phyloP scores from a whole-genome alignment of 2,329 filamentous ascomycete species.

The Thielaviopsis euricoi region DNA sequence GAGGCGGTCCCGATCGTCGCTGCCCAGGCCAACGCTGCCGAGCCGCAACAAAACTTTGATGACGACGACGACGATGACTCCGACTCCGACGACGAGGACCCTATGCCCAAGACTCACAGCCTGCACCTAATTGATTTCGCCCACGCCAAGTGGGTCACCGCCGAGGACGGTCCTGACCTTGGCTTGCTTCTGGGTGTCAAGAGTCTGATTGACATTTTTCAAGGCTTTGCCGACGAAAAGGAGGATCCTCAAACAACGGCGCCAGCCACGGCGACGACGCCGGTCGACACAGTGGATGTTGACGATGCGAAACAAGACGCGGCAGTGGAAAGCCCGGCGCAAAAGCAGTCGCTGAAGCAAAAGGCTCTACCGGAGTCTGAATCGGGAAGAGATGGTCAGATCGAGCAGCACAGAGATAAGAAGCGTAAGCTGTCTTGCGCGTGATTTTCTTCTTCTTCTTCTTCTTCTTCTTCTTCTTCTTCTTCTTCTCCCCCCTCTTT shows the following conservation, averaged over 20 bases:
- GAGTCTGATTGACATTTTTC: slow-evolving; percentile 55
- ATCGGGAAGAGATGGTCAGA: not conserved
- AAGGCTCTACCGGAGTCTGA: not conserved
- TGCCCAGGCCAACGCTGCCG: slow-evolving; percentile 23
- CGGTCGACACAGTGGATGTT: not conserved
- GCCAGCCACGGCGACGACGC: not conserved
- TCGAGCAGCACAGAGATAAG: not conserved
- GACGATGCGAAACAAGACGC: not conserved
- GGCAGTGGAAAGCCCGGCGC: not conserved
- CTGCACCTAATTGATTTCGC: slow-evolving; percentile 95
- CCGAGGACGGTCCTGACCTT: slow-evolving; percentile 61
- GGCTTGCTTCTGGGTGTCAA: slow-evolving; percentile 62
- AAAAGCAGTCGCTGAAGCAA: not conserved
- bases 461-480: not conserved
- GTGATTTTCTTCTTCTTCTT: not conserved
- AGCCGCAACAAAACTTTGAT: slow-evolving; percentile 13
- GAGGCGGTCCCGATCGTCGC: slow-evolving; percentile 15
- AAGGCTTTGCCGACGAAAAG: slow-evolving; percentile 34
- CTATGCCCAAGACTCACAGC: slow-evolving; percentile 42
- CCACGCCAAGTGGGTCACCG: slow-evolving; percentile 71
- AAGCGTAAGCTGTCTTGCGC: not conserved
- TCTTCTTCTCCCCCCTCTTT: not conserved
- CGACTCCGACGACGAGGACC: slow-evolving; percentile 33
- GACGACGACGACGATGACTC: slow-evolving; percentile 16
- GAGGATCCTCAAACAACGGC: not conserved